Conservation (phyloP, 805 yeast genomes). For the Yarrowia osloensis region DNA sequence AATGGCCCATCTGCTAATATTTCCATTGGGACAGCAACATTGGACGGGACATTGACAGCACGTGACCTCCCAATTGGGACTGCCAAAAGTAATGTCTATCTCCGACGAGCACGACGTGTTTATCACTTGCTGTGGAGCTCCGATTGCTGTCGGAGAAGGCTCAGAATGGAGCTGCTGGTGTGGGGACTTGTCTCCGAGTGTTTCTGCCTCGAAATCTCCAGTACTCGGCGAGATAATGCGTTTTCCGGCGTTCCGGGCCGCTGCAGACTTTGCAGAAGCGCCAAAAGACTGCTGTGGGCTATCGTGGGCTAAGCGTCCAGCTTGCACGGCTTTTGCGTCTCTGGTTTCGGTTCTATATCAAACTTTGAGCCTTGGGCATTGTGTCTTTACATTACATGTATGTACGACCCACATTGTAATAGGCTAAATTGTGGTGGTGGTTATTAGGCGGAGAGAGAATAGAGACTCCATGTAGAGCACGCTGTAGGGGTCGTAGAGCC, state of each 20-base stretch:
- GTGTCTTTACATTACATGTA: background rate
- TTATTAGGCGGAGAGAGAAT: background rate
- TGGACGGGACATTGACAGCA: background rate
- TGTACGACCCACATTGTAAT: background rate
- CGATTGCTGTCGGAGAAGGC: background rate
- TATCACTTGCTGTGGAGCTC: background rate
- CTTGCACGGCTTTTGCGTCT: background rate
- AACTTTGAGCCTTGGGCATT: slow-evolving; percentile 3
- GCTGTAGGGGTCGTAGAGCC: background rate
- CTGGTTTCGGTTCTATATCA: background rate
- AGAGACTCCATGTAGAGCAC: background rate
- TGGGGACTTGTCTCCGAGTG: background rate
- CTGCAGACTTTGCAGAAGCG: too few relatives aligned
- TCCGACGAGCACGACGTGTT: background rate
- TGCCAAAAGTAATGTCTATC: background rate
- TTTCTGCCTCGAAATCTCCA: background rate
- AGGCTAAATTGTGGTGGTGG: background rate
- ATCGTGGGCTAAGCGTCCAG: background rate
- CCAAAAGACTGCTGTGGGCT: background rate
- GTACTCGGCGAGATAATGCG: too few relatives aligned
- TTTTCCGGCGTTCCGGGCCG: background rate
- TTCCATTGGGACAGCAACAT: too few relatives aligned
- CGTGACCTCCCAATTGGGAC: slow-evolving; percentile 3
- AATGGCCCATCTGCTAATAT: too few relatives aligned
- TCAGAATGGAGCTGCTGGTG: background rate